Base-by-base conservation (phyloP, 441 rosid genomes). In the Pelargonium australe region DNA sequence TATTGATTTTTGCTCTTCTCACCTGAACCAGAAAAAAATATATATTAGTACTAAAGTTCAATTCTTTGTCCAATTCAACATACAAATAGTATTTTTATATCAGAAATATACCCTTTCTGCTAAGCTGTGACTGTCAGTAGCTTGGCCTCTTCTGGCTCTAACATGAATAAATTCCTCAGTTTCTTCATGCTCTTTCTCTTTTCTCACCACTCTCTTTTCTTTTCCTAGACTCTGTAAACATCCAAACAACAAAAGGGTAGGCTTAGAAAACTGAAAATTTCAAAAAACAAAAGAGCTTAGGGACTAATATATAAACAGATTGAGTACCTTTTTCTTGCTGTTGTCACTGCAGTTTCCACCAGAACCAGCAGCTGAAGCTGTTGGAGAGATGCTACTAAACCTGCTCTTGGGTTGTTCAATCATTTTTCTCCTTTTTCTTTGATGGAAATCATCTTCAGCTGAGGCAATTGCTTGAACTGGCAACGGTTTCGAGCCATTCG, bases 81-180 rank as follows among this genome's bases (percentile, higher is more conserved):
- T 71, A 49, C 44, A 25, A 1, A 25, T 64, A 14, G 28, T 53
- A 10, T 2, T 7, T 58, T 1, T 11, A 55, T 71, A 55, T 65
- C 41, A 63, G 3, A 70, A 28, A 55, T 19, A 64, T 70, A 83
- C 89, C 84, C 85, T 81, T 78, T 85, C 89, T 63, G 89, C 84
- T 73, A 78, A 77, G 75, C 89, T 85, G 72, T 85, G 89, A 72
- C 81, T 81, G 17, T 85, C 87, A 71, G 89, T 85, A 20, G 87
- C 89, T 73, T 83, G 85, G 51, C 89, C 89, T 78, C 85, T 80
- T 74, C 79, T 81, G 20, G 85, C 89, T 77, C 89, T 79, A 47
- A 83, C 83, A 80, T 83, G 85, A 78, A 83, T 66, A 57, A 82
- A 78, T 71, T 81, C 77, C 40, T 76, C 77, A 67, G 71, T 53